Evolutionary conservation across 1,139 yeast genomes (phyloP), one percentile per base, ranked within the genome.

Genomic region (Protomyces inouyei): DNA sequence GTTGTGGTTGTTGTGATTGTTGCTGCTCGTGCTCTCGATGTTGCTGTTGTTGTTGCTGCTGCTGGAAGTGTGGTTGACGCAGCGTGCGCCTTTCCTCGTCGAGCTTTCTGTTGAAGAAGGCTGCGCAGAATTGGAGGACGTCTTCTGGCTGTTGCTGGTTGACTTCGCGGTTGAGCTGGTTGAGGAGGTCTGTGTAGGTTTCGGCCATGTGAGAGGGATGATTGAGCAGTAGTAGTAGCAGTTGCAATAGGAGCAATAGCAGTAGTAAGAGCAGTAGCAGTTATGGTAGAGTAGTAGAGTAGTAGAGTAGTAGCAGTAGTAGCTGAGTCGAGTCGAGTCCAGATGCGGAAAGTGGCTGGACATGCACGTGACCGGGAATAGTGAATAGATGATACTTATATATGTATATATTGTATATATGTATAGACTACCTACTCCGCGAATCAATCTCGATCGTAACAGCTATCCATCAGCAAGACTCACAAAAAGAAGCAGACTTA

Each of bases 371-470:
- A 21, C 40, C 40, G 2, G 14, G 40, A n/a, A n/a, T n/a, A n/a
- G n/a, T n/a, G 40, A 36, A 36, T 36, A 36, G 3, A 36, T 10
- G 40, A 14, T 14, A 36, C 3, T 2, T 21, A 21, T 21, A 21
- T 21, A 21, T 2, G 23, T 21, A 21, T 21, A 21, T 21, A 21
- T 2, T 21, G 3, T 21, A 21, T 21, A 21, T 21, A 21, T 21
- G 32, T 28, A 28, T 28, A 28, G 32, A n/a, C 51, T 16, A 21
- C 43, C 48, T 37, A 38, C 60, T 32, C 64, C 74, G 79, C 1
- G 93, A 85, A 70, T 87, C 92, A 80, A 85, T 84, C 36, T 84
- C 81, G 36, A 87, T 83, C 0, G 95, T 87, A 6, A 86, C 89
- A 0, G 93, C 63, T 59, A 6, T 2, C 2, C 16, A 21, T 38